Conservation (phyloP, 129 eudicot species). For the Dittrichia graveolens region DNA sequence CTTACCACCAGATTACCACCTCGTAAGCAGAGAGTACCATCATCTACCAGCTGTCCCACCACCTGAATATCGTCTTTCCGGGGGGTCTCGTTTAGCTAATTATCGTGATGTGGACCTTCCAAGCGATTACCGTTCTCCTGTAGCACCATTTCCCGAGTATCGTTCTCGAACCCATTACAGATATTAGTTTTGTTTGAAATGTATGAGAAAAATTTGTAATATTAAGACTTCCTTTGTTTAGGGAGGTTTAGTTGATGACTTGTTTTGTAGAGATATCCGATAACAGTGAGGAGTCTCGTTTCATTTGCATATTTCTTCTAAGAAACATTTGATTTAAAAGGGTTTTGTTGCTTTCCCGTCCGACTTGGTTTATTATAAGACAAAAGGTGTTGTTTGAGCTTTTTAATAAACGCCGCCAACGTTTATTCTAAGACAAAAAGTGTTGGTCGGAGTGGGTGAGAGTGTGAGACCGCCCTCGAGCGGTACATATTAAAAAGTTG, state of each 20-base stretch:
- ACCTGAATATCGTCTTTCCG: constrained; percentile 38
- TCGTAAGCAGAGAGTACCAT: constrained; percentile 37
- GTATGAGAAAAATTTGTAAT: constrained; percentile 18
- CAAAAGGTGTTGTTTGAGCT: too few species aligned
- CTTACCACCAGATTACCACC: constrained; percentile 45
- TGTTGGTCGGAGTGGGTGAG: too few species aligned
- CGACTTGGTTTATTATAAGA: too few species aligned
- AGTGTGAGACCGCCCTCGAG: too few species aligned
- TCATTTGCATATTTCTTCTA: neutral
- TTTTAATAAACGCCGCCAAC: too few species aligned
- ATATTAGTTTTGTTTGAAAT: constrained; percentile 25
- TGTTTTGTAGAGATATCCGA: constrained; percentile 3
- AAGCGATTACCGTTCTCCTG: constrained; percentile 32
- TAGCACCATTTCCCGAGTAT: constrained; percentile 34
- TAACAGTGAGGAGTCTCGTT: too few species aligned
- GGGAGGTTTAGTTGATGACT: constrained; percentile 10
- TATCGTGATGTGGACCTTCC: constrained; percentile 38
- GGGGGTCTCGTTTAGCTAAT: constrained; percentile 27
- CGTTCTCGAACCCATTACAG: constrained; percentile 38
- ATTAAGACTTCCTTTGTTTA: neutral
- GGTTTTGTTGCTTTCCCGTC: neutral
- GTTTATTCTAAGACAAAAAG: too few species aligned
- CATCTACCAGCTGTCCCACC: constrained; percentile 21
- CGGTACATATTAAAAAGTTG: too few species aligned
- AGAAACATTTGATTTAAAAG: neutral